Evolutionary conservation across 2,329 filamentous ascomycete species (phyloP).

Genomic region (Aureobasidium sp.): DNA sequence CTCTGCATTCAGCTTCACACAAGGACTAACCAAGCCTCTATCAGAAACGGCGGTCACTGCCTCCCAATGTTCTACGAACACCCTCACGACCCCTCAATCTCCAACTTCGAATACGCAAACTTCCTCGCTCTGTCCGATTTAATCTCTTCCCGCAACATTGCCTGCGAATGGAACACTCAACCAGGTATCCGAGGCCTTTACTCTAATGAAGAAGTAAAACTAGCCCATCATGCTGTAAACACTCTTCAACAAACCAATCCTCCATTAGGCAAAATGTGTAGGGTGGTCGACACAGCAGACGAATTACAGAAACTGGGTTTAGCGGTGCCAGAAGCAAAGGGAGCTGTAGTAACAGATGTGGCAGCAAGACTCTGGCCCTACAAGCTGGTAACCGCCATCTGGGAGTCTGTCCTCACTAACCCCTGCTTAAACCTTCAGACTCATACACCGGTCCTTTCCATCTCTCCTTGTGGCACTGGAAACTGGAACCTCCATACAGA

Average conservation of each 20-base stretch:
- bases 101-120: constrained; percentile 64
- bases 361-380: constrained; percentile 75
- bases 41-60: constrained; percentile 52
- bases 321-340: constrained; percentile 41
- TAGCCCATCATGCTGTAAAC: constrained; percentile 43
- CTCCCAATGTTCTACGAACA: constrained; percentile 60
- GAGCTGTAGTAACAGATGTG: constrained; percentile 54
- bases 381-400: constrained; percentile 66
- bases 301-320: constrained; percentile 47
- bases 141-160: constrained; percentile 48
- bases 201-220: constrained; percentile 45
- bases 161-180: constrained; percentile 61
- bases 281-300: constrained; percentile 31
- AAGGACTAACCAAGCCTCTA: not conserved
- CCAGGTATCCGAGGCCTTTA: constrained; percentile 58
- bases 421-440: constrained; percentile 63
- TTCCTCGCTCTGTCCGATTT: constrained; percentile 52
- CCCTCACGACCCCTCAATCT: constrained; percentile 45
- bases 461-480: not conserved
- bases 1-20: not conserved
- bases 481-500: constrained; percentile 58
- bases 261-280: constrained; percentile 42
- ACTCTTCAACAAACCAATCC: constrained; percentile 45
- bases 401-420: constrained; percentile 49
- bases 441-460: constrained; percentile 50